Evolutionary conservation across 2,329 filamentous ascomycete species (phyloP).

Genomic region (Aspergillus persii): DNA sequence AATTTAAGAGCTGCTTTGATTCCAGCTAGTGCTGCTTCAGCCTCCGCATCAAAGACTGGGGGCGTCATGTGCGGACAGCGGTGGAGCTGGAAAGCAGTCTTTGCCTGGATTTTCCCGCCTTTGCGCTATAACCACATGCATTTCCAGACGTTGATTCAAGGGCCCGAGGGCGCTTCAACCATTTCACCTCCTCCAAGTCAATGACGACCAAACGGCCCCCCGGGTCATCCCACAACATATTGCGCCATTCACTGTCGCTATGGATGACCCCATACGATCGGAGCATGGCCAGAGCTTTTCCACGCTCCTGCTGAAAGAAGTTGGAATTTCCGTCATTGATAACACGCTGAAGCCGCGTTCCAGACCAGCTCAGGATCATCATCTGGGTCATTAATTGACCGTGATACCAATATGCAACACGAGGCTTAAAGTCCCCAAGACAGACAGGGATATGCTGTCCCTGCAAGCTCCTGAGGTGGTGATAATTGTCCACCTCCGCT

Average conservation of each 20-base stretch:
- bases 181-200: slow-evolving; percentile 28
- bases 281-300: slow-evolving; percentile 14
- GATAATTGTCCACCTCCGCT: slow-evolving; percentile 25
- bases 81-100: too few relatives aligned
- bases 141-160: slow-evolving; percentile 16
- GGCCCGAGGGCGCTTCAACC: slow-evolving; percentile 15
- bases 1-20: too few relatives aligned
- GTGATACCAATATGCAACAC: slow-evolving; percentile 25
- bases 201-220: slow-evolving; percentile 18
- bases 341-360: slow-evolving; percentile 9
- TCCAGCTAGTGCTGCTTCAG: too few relatives aligned
- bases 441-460: slow-evolving; percentile 26
- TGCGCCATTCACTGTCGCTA: slow-evolving; percentile 22
- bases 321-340: slow-evolving; percentile 15
- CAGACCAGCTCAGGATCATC: slow-evolving; percentile 20
- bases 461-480: slow-evolving; percentile 19
- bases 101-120: too few relatives aligned
- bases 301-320: slow-evolving; percentile 17
- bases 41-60: too few relatives aligned
- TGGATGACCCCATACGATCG: slow-evolving; percentile 16
- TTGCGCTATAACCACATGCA: neutral
- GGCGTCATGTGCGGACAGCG: neutral
- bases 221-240: slow-evolving; percentile 24
- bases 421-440: slow-evolving; percentile 21
- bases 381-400: slow-evolving; percentile 19